These are phyloP conservation scores for Saturnispora gosingensis DNA, from an alignment of 805 yeast genomes.

Conservation along the genomic window DNA sequence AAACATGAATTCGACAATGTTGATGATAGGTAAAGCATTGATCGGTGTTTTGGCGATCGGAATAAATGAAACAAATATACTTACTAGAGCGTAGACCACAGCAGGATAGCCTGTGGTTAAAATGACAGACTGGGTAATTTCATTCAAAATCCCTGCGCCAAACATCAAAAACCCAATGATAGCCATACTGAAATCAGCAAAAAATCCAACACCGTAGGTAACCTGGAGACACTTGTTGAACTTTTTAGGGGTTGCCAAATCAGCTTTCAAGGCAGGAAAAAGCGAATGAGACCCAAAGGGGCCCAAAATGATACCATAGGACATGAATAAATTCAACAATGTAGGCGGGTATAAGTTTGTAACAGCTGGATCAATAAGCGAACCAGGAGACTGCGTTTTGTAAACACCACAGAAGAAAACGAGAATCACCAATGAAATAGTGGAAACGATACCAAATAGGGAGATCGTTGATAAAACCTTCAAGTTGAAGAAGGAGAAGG, in stretches of 20 bases:
- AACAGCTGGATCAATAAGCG: constrained; percentile 39
- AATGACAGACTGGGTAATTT: constrained; percentile 69
- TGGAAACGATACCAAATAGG: constrained; percentile 47
- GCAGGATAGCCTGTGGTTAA: constrained; percentile 58
- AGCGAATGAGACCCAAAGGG: constrained; percentile 85
- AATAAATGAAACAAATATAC: constrained; percentile 63
- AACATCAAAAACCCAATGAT: constrained; percentile 70
- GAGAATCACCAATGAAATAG: constrained; percentile 39
- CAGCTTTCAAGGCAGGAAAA: constrained; percentile 67
- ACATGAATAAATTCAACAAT: constrained; percentile 33
- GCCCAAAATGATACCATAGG: constrained; percentile 59
- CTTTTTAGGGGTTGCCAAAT: constrained; percentile 63
- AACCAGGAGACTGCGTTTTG: constrained; percentile 42
- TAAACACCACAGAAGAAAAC: constrained; percentile 39
- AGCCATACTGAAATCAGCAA: constrained; percentile 55
- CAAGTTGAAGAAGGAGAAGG: constrained; percentile 61
- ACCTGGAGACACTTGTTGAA: constrained; percentile 43
- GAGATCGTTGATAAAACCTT: constrained; percentile 46
- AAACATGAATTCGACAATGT: constrained; percentile 51
- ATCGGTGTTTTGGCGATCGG: constrained; percentile 85
- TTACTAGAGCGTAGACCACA: constrained; percentile 46
- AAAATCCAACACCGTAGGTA: constrained; percentile 49
- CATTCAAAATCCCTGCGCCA: constrained; percentile 59
- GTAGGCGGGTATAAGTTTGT: constrained; percentile 34
- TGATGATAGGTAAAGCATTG: constrained; percentile 75